A percentile compares a stretch with the other conserved stretches of the same genome.
Evolutionary conservation across 306 rosid species (phyloP).

Genomic region (Hylodesmum podocarpum): DNA sequence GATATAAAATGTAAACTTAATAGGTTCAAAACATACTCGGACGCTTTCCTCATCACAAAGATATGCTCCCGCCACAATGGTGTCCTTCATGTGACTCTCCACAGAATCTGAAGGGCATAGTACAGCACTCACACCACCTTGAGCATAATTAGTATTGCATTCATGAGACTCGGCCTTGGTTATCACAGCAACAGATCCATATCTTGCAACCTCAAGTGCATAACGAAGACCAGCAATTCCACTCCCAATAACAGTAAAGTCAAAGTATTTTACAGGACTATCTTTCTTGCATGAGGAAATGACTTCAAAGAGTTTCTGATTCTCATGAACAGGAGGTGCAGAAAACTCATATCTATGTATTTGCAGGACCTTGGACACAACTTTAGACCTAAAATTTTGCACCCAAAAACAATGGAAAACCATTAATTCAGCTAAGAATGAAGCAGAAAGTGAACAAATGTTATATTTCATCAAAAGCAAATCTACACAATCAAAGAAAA

Average conservation of each 20-base stretch:
- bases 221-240: conserved; percentile 95
- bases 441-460: neutral
- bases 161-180: conserved; percentile 98
- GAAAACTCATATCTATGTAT: conserved; percentile 42
- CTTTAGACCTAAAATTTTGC: conserved; percentile 55
- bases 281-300: conserved; percentile 58
- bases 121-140: conserved; percentile 98
- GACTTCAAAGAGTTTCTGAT: conserved; percentile 41
- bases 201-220: conserved; percentile 91
- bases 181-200: conserved; percentile 92
- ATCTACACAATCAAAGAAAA: neutral
- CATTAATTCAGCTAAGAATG: neutral
- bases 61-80: conserved; percentile 94
- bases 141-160: conserved; percentile 97
- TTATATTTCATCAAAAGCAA: neutral
- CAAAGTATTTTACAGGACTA: conserved; percentile 64
- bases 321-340: conserved; percentile 35
- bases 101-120: conserved; percentile 89
- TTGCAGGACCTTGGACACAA: conserved; percentile 53
- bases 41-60: conserved; percentile 94
- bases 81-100: conserved; percentile 93
- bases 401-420: neutral
- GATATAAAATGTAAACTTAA: neutral
- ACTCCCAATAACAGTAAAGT: conserved; percentile 84
- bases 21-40: conserved; percentile 58